Base-by-base conservation (phyloP, 108 stramenopile species). In the Schizochytrium sp. region DNA sequence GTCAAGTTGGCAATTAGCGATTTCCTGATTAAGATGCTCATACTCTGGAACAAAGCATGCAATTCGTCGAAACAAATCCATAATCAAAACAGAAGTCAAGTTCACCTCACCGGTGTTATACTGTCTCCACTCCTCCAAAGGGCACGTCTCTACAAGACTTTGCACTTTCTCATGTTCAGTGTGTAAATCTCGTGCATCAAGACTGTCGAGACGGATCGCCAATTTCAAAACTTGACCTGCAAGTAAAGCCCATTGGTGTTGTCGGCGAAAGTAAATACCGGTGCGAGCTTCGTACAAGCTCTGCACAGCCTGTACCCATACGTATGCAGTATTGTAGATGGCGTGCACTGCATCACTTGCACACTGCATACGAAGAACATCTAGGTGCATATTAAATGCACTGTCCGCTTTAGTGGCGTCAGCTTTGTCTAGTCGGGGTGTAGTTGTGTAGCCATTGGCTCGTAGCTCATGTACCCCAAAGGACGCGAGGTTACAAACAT, bases 11-110 rank as follows among this genome's bases (percentile, higher is more conserved):
- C 76, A 83, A 49, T 49, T 55, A 5, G 76, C 76, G 10, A 83
- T 55, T 40, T 55, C 76, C 8, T 83, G 76, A 42, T 55, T 10
- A 8, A 83, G 3, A 2, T 83, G 76, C 40, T 83, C 76, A 53
- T 83, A 83, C 28, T 46, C 76, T 19, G 76, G 76, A 28, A 83
- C 55, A 2, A 83, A 83, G 76, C 76, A 83, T 55, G 76, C 76
- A 42, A 83, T 83, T n/a, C 76, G 47, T 53, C 76, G 76, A 55
- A 83, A 50, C 7, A 47, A 53, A 28, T 3, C 13, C 5, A 83
- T 17, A n/a, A 83, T 53, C 4, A 50, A 10, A 56, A 53, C 76
- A 19, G 17, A n/a, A 10, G 76, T 55, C 50, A 83, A 5, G 15
- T 12, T 38, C 10, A 69, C 12, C 12, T 13, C 12, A 1, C 76